Percentiles rank a stretch among this genome's conserved stretches.
Evolutionary conservation across 441 rosid genomes (phyloP).

Genomic region (Syzygium syzygioides): DNA sequence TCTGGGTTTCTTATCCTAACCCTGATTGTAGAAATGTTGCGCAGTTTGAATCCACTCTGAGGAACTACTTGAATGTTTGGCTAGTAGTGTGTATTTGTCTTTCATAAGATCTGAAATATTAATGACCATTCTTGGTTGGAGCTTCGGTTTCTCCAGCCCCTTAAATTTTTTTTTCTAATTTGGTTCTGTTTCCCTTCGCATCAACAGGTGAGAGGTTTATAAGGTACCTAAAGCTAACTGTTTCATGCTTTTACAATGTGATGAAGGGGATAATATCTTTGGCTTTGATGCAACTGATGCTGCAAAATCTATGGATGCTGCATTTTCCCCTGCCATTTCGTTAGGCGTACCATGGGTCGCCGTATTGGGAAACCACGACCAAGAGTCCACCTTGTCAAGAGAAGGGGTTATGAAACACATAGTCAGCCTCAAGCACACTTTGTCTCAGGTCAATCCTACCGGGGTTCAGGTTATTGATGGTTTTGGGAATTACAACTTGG

Average conservation of each 20-base stretch:
- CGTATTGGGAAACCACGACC: conserved; percentile 1
- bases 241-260: not conserved
- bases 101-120: not conserved
- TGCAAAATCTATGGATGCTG: not conserved
- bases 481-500: conserved; percentile 1
- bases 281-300: not conserved
- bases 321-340: not conserved
- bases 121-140: not conserved
- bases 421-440: not conserved
- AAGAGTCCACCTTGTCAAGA: not conserved
- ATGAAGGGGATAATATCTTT: not conserved
- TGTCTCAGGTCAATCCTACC: not conserved
- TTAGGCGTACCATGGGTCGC: conserved; percentile 1
- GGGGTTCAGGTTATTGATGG: not conserved
- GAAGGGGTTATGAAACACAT: conserved; percentile 5
- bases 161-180: not conserved
- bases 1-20: not conserved
- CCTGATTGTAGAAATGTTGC: not conserved
- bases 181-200: not conserved
- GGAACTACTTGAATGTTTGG: not conserved
- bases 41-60: not conserved
- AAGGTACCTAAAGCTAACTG: not conserved
- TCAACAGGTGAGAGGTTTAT: not conserved
- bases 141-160: not conserved
- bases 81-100: not conserved